phyloP scores from a whole-genome alignment of 2,329 filamentous ascomycete genomes.

The Epichloe gansuensis region DNA sequence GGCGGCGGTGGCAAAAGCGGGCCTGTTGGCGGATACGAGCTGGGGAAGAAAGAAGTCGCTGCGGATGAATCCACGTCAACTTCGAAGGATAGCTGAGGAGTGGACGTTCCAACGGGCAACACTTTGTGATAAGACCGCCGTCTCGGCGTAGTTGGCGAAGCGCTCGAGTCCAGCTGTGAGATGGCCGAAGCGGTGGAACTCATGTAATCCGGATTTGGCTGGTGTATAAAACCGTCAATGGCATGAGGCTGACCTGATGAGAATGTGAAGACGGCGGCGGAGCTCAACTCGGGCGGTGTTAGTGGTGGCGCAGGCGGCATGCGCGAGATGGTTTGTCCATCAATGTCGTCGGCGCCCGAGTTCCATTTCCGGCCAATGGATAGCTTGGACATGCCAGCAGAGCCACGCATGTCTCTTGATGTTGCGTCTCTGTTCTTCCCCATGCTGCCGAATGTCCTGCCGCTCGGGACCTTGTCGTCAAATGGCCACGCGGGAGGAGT shows the following conservation, averaged over 20 bases:
- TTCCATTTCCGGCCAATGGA: conserved; percentile 17
- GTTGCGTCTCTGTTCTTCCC: conserved; percentile 2
- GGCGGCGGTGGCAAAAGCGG: conserved; percentile 37
- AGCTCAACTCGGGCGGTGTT: conserved; percentile 34
- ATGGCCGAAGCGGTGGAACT: conserved; percentile 21
- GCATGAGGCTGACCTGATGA: conserved; percentile 21
- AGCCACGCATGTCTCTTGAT: conserved; percentile 7
- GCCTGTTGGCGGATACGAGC: conserved; percentile 37
- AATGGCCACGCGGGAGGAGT: conserved; percentile 14
- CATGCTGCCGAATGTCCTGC: not conserved
- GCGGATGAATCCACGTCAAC: conserved; percentile 13
- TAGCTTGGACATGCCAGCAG: conserved; percentile 9
- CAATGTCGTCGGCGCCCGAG: conserved; percentile 13
- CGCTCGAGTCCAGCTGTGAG: conserved; percentile 14
- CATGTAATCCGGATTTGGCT: conserved; percentile 38
- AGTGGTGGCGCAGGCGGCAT: conserved; percentile 35
- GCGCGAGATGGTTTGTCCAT: conserved; percentile 22
- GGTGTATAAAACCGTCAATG: conserved; percentile 30
- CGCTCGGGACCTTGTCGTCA: conserved; percentile 14
- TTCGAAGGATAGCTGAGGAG: conserved; percentile 13
- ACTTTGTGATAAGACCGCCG: conserved; percentile 32
- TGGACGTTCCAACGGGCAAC: conserved; percentile 23
- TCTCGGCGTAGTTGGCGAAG: conserved; percentile 22
- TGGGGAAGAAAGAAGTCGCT: conserved; percentile 28
- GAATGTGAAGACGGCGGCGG: conserved; percentile 29